Percentiles rank a stretch among this genome's conserved stretches.
These are phyloP conservation scores for Melampsora medusae DNA, from an alignment of 1,284 basidiomycete genomes.

Conservation along the genomic window DNA sequence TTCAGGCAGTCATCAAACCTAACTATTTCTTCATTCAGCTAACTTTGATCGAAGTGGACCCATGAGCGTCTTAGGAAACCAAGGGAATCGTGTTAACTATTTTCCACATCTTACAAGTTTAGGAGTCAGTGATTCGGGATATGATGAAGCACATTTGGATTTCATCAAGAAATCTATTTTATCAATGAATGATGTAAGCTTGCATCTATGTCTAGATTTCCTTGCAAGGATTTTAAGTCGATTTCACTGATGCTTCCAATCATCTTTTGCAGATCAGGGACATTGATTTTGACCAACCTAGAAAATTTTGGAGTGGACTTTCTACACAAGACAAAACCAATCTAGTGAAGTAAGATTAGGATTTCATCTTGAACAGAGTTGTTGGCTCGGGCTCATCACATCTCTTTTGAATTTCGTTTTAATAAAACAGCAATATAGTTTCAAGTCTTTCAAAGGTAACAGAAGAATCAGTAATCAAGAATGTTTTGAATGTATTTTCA, in stretches of 20 bases:
- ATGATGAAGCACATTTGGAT: constrained; percentile 24
- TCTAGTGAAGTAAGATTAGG: constrained; percentile 1
- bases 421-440: constrained; percentile 2
- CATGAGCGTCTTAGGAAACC: constrained; percentile 60
- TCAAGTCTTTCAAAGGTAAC: constrained; percentile 13
- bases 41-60: constrained; percentile 72
- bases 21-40: constrained; percentile 52
- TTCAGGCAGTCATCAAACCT: not conserved
- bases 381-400: not conserved
- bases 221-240: constrained; percentile 13
- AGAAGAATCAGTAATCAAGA: not conserved
- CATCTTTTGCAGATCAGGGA: not conserved
- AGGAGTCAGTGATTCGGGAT: constrained; percentile 36
- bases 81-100: constrained; percentile 82
- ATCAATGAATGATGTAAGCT: constrained; percentile 14
- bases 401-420: not conserved
- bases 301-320: constrained; percentile 72
- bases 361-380: not conserved
- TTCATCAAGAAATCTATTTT: constrained; percentile 28
- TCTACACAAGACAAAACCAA: constrained; percentile 68
- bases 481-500: constrained; percentile 10
- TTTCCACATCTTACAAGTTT: constrained; percentile 64
- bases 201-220: constrained; percentile 18
- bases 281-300: constrained; percentile 87
- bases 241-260: not conserved